Evolutionary conservation across 2,329 filamentous ascomycete species (phyloP).

Genomic region (Alternaria sp.): DNA sequence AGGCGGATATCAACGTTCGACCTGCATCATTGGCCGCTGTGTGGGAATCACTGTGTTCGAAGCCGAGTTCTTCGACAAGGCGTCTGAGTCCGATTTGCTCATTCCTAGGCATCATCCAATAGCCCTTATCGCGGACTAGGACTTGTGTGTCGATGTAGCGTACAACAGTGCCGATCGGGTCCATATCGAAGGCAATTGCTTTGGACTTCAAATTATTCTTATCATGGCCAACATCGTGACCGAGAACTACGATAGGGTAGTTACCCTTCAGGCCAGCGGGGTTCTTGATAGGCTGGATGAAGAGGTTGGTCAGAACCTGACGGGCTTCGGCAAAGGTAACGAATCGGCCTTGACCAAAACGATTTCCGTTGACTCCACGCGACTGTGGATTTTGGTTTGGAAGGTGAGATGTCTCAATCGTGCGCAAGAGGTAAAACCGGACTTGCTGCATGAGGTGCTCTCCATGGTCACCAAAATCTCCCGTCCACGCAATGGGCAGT

Average conservation of each 20-base stretch:
- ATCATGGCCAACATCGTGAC: slow-evolving; percentile 35
- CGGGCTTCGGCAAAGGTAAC: slow-evolving; percentile 23
- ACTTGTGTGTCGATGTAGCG: slow-evolving; percentile 38
- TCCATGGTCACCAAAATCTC: slow-evolving; percentile 24
- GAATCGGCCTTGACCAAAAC: slow-evolving; percentile 35
- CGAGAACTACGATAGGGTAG: slow-evolving; percentile 35
- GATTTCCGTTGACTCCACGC: slow-evolving; percentile 30
- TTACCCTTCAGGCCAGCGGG: slow-evolving; percentile 17
- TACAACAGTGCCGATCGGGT: slow-evolving; percentile 21
- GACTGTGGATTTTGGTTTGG: slow-evolving; percentile 9
- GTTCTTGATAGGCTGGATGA: slow-evolving; percentile 23
- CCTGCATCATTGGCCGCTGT: slow-evolving; percentile 36
- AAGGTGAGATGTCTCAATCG: slow-evolving; percentile 33
- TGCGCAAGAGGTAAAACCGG: slow-evolving; percentile 35
- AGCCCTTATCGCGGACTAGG: slow-evolving; percentile 21
- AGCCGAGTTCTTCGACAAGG: slow-evolving; percentile 18
- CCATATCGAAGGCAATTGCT: slow-evolving; percentile 26
- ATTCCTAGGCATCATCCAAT: slow-evolving; percentile 1
- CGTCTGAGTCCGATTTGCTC: slow-evolving; percentile 23
- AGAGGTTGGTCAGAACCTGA: slow-evolving; percentile 21
- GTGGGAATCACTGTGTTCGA: slow-evolving; percentile 32
- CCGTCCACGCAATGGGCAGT: not conserved
- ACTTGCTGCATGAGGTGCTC: slow-evolving; percentile 29
- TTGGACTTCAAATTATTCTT: slow-evolving; percentile 27
- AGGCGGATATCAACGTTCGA: slow-evolving; percentile 35